Conservation (phyloP, 129 eudicot species). For the Pulicaria dysenterica region DNA sequence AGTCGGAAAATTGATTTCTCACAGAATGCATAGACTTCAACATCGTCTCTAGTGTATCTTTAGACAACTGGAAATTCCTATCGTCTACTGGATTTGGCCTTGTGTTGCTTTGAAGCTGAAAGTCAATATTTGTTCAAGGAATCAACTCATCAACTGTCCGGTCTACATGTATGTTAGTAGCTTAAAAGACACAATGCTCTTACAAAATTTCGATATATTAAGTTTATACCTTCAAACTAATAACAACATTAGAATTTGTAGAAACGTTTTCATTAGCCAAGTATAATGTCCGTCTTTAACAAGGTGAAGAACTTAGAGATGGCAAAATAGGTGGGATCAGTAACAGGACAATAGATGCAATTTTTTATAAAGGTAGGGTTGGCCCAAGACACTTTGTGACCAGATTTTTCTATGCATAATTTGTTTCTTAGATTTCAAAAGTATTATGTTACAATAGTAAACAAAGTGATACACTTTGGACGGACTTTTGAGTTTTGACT, state of each 20-base stretch:
- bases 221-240: slow-evolving; percentile 41
- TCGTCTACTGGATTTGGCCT: slow-evolving; percentile 49
- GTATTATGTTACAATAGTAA: not conserved
- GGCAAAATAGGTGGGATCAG: slow-evolving; percentile 11
- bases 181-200: not conserved
- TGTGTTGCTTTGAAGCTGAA: slow-evolving; percentile 52
- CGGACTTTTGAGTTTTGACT: not conserved
- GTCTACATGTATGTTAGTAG: not conserved
- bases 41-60: slow-evolving; percentile 65
- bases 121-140: slow-evolving; percentile 12
- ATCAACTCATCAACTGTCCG: slow-evolving; percentile 24
- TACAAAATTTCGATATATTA: not conserved
- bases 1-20: slow-evolving; percentile 43
- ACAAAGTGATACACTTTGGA: not conserved
- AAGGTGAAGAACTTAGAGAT: slow-evolving; percentile 40
- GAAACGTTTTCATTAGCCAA: slow-evolving; percentile 19
- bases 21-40: slow-evolving; percentile 53
- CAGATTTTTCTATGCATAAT: not conserved
- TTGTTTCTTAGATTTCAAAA: not conserved
- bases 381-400: not conserved
- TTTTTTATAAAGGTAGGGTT: not conserved
- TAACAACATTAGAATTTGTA: slow-evolving; percentile 35
- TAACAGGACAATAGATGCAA: not conserved
- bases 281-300: slow-evolving; percentile 11
- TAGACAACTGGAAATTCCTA: slow-evolving; percentile 52